These are phyloP conservation scores for Pichia nakasei DNA, from an alignment of 805 yeast species.

Conservation along the genomic window DNA sequence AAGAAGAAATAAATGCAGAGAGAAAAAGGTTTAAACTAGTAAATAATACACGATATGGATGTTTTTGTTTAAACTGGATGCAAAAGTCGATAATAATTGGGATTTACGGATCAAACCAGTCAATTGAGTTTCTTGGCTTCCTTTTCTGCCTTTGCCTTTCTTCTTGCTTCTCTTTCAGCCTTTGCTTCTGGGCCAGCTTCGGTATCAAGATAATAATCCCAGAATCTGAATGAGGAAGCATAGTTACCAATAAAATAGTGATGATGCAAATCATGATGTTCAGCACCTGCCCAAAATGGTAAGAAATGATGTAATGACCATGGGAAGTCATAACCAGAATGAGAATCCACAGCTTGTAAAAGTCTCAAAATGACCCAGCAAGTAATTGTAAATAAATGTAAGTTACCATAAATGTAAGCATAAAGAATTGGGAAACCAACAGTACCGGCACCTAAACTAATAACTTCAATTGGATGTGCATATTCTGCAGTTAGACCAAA, in stretches of 20 bases:
- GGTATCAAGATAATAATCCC: constrained; percentile 44
- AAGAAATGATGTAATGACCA: constrained; percentile 47
- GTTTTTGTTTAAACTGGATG: too few species aligned
- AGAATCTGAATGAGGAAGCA: constrained; percentile 51
- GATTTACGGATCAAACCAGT: too few species aligned
- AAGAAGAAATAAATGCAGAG: too few species aligned
- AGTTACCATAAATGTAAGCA: constrained; percentile 36
- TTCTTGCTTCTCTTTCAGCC: constrained; percentile 36
- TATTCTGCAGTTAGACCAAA: constrained; percentile 55
- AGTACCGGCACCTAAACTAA: constrained; percentile 49
- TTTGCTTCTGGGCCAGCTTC: constrained; percentile 51
- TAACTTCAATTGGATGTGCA: constrained; percentile 53
- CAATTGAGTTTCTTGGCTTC: constrained; percentile 12
- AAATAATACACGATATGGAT: too few species aligned
- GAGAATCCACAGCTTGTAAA: constrained; percentile 53
- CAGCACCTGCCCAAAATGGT: constrained; percentile 64
- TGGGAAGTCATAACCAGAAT: constrained; percentile 55
- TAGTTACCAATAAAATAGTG: constrained; percentile 53
- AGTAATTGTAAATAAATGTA: constrained; percentile 47
- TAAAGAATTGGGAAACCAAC: constrained; percentile 53
- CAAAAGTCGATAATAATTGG: too few species aligned
- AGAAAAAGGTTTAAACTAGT: too few species aligned
- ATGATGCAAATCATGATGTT: constrained; percentile 53
- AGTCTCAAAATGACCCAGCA: constrained; percentile 45
- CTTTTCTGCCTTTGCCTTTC: constrained; percentile 34